Conservation (phyloP, 202 grass and related monocot genomes). For the Thinopyrum obtusiflorum region DNA sequence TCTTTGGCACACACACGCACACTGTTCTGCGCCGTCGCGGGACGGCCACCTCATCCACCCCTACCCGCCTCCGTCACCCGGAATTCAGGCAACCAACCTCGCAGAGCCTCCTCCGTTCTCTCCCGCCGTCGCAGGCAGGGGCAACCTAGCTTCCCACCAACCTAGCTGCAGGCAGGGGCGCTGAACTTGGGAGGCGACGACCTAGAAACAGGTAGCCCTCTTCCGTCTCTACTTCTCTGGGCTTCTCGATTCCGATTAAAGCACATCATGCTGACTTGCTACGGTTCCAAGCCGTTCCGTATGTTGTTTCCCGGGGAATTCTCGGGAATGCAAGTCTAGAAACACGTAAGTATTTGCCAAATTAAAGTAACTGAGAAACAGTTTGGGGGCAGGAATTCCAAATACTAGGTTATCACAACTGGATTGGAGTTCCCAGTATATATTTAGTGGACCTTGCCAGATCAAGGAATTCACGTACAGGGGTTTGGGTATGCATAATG, state of each 20-base stretch:
- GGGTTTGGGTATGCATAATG: neutral
- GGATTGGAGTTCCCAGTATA: neutral
- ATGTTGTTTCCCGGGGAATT: neutral
- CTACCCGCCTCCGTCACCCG: neutral
- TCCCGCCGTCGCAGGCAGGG: neutral
- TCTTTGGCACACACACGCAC: neutral
- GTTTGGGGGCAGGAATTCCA: neutral
- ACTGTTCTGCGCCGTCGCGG: slow-evolving; percentile 4
- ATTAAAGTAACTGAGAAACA: neutral
- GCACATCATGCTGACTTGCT: neutral
- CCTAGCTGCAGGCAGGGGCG: neutral
- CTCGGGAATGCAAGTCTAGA: neutral
- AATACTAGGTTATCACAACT: neutral
- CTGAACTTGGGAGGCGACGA: neutral
- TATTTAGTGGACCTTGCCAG: neutral
- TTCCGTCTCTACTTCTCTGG: neutral
- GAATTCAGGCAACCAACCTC: neutral
- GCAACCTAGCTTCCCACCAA: neutral
- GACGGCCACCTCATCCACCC: slow-evolving; percentile 17
- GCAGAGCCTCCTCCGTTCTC: neutral
- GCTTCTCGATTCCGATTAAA: neutral
- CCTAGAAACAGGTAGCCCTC: slow-evolving; percentile 19
- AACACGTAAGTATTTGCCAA: neutral
- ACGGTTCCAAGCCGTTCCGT: neutral
- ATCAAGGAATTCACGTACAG: neutral